phyloP scores from a whole-genome alignment of 306 rosid species.

The Trifolium dubium region DNA sequence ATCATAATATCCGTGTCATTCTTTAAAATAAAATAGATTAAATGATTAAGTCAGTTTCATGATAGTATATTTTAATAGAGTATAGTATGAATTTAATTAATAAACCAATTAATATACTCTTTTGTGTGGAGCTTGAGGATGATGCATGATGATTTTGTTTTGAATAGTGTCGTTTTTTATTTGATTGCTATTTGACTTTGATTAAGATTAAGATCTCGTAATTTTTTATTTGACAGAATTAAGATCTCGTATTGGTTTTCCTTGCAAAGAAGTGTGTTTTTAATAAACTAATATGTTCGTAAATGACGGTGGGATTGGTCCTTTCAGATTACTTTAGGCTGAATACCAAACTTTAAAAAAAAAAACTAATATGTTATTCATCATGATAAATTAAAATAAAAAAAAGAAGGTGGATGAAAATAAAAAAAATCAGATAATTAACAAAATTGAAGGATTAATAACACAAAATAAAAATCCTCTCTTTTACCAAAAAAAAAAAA shows the following conservation, averaged over 20 bases:
- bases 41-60: background rate
- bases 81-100: background rate
- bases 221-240: too few species aligned
- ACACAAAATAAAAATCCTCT: too few species aligned
- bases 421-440: too few species aligned
- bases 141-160: background rate
- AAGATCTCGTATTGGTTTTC: background rate
- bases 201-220: too few species aligned
- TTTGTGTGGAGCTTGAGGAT: background rate
- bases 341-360: too few species aligned
- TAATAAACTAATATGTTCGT: background rate
- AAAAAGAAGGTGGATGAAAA: too few species aligned
- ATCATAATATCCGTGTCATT: background rate
- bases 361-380: too few species aligned
- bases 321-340: too few species aligned
- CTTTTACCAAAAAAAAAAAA: too few species aligned
- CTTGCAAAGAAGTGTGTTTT: background rate
- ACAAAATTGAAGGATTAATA: too few species aligned
- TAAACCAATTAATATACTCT: background rate
- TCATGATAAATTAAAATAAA: too few species aligned
- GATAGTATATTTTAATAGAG: background rate
- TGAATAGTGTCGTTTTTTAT: background rate
- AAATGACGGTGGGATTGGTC: too few species aligned
- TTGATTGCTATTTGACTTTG: background rate
- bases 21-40: background rate